Evolutionary conservation across 768 basidiomycete genomes (phyloP), one percentile per base, ranked within the genome.

Genomic region (Boletus coccyginus): DNA sequence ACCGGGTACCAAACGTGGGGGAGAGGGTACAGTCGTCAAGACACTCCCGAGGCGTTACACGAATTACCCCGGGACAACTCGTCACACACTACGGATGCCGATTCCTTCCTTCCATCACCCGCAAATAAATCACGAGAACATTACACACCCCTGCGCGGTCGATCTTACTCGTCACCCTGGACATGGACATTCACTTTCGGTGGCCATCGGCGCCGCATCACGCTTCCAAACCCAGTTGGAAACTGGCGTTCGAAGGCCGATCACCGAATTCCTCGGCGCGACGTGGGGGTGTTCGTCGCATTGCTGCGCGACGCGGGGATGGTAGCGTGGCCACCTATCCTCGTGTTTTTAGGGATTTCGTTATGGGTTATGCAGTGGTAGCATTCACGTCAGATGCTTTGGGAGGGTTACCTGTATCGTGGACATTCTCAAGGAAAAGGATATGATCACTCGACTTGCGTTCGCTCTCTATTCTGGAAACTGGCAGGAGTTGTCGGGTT

Each of bases 321-420:
- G 10, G 70, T 74, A 14, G 75, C 73, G 35, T 78, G 76, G 76
- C 66, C 64, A 55, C 72, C 76, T 12, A 46, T 76, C 3, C 39
- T 64, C 29, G 45, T 70, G 39, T 73, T 76, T 56, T 61, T 68
- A 24, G 63, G 53, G 32, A 62, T 66, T 27, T 70, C 70, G n/a
- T 75, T 69, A 66, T 75, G 73, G 73, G 63, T 67, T 27, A 61
- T 66, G 63, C 61, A 53, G 31, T 64, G 62, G 58, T 73, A 64
- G 49, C 17, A 14, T 50, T 12, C 19, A 10, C 17, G 1, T 46
- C 21, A 29, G 6, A 33, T 2, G 29, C 17, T 36, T 31, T 51
- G 2, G 6, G 27, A 27, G 27, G 17, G 32, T n/a, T 32, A 16
- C 19, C 17, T 16, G 17, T 21, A n/a, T 19, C 16, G 41, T 31